Percentiles rank a stretch among this genome's conserved stretches.
These are phyloP conservation scores for Xerocomus nothofagi DNA, from an alignment of 1,284 basidiomycete genomes.

Conservation along the genomic window DNA sequence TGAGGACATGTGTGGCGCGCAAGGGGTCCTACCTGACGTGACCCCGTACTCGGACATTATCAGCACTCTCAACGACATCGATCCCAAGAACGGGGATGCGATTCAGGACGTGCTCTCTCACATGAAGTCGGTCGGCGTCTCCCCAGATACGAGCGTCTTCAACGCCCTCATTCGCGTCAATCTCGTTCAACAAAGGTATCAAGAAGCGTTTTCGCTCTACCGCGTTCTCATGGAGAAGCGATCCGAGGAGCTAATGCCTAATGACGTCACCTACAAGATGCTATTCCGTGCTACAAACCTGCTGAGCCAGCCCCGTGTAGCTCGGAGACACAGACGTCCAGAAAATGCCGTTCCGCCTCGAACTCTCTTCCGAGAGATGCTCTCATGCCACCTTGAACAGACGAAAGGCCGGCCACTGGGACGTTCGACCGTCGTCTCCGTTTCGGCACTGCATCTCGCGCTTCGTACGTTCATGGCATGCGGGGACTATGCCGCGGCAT, in stretches of 20 bases:
- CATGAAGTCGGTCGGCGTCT: constrained; percentile 41
- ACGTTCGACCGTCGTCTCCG: constrained; percentile 34
- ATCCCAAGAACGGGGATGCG: constrained; percentile 30
- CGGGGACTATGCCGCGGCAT: constrained; percentile 49
- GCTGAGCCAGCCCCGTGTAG: constrained; percentile 23
- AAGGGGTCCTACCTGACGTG: constrained; percentile 14
- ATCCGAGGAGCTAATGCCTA: constrained; percentile 35
- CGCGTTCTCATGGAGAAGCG: constrained; percentile 37
- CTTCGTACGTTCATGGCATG: constrained; percentile 44
- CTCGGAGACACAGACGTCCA: constrained; percentile 23
- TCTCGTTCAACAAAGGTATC: constrained; percentile 35
- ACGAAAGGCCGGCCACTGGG: constrained; percentile 13
- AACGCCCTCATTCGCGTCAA: constrained; percentile 46
- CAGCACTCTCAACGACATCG: constrained; percentile 35
- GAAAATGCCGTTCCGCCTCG: constrained; percentile 38
- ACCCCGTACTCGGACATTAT: constrained; percentile 43
- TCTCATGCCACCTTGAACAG: constrained; percentile 36
- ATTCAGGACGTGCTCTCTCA: constrained; percentile 40
- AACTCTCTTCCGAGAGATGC: constrained; percentile 49
- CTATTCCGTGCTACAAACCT: constrained; percentile 43
- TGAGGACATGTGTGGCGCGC: constrained; percentile 23
- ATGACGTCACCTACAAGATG: constrained; percentile 45
- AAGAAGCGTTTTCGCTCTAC: constrained; percentile 46
- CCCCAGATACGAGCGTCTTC: constrained; percentile 43
- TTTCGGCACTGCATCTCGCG: constrained; percentile 40